Percentiles rank a stretch among this genome's conserved stretches.
phyloP scores from a whole-genome alignment of 164 flowering plant species.

The Magnolia changhungtana region DNA sequence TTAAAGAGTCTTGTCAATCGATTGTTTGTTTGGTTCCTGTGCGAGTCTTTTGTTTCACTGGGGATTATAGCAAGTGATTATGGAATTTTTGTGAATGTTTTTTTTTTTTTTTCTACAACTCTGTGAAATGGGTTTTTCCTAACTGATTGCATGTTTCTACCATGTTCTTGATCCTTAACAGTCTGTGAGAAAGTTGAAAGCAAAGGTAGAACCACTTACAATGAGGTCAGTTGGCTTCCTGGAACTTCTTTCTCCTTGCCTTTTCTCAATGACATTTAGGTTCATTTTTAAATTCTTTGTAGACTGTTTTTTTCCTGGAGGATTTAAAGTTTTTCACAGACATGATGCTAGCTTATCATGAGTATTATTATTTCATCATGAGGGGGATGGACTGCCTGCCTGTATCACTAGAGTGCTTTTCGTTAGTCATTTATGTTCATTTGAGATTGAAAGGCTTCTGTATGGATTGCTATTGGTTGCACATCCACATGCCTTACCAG shows the following conservation, averaged over 20 bases:
- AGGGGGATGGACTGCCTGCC: too few relatives aligned
- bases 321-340: too few relatives aligned
- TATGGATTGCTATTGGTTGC: too few relatives aligned
- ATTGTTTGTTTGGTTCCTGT: not conserved
- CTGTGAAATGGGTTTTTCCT: not conserved
- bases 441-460: not conserved
- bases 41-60: not conserved
- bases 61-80: not conserved
- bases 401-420: too few relatives aligned
- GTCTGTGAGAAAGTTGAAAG: slow-evolving; percentile 87
- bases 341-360: too few relatives aligned
- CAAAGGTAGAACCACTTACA: slow-evolving; percentile 83
- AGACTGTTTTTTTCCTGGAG: too few relatives aligned
- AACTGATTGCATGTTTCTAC: slow-evolving; percentile 15
- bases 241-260: slow-evolving; percentile 1
- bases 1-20: not conserved
- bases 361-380: too few relatives aligned
- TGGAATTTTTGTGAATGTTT: not conserved
- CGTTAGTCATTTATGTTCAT: not conserved
- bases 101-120: not conserved
- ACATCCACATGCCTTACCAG: too few relatives aligned
- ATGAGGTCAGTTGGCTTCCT: slow-evolving; percentile 55
- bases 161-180: slow-evolving; percentile 25
- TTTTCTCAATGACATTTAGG: not conserved
- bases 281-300: too few relatives aligned